Conservation (phyloP, 805 yeast genomes). For the Spathaspora gorwiae region DNA sequence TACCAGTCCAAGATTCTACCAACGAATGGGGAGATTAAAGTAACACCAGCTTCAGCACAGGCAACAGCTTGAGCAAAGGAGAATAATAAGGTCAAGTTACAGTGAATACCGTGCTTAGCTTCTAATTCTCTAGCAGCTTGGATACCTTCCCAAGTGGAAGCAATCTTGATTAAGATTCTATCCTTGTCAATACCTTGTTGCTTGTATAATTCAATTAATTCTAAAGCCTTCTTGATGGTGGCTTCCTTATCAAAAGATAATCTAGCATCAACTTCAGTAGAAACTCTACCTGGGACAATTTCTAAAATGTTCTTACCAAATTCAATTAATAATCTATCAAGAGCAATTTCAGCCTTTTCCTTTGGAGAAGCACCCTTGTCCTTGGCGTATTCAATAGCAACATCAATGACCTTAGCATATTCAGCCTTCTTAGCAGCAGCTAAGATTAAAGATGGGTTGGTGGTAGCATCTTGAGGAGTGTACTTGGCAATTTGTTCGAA, state of each 20-base stretch:
- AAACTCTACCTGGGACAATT: slow-evolving; percentile 98
- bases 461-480: slow-evolving; percentile 98
- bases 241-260: slow-evolving; percentile 93
- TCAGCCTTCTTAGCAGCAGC: slow-evolving; percentile 92
- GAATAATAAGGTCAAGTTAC: slow-evolving; percentile 92
- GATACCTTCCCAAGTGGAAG: slow-evolving; percentile 99
- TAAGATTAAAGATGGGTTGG: slow-evolving; percentile 94
- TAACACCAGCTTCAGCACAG: slow-evolving; percentile 94
- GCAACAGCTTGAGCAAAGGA: slow-evolving; percentile 98
- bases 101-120: slow-evolving; percentile 83
- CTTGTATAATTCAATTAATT: slow-evolving; percentile 84
- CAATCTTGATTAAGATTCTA: slow-evolving; percentile 90
- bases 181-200: slow-evolving; percentile 81
- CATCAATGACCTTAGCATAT: slow-evolving; percentile 85
- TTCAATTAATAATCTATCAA: slow-evolving; percentile 90
- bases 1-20: slow-evolving; percentile 99
- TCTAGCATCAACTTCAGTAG: slow-evolving; percentile 99
- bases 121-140: slow-evolving; percentile 97
- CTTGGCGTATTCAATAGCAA: slow-evolving; percentile 78
- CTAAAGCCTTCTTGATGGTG: slow-evolving; percentile 88
- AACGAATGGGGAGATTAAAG: slow-evolving; percentile 96
- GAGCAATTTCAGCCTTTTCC: slow-evolving; percentile 74
- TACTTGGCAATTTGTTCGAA: slow-evolving; percentile 96
- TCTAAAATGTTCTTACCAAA: slow-evolving; percentile 90
- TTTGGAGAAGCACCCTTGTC: slow-evolving; percentile 52